phyloP scores from a whole-genome alignment of 805 yeast species.

The Myxozyma kluyveri region DNA sequence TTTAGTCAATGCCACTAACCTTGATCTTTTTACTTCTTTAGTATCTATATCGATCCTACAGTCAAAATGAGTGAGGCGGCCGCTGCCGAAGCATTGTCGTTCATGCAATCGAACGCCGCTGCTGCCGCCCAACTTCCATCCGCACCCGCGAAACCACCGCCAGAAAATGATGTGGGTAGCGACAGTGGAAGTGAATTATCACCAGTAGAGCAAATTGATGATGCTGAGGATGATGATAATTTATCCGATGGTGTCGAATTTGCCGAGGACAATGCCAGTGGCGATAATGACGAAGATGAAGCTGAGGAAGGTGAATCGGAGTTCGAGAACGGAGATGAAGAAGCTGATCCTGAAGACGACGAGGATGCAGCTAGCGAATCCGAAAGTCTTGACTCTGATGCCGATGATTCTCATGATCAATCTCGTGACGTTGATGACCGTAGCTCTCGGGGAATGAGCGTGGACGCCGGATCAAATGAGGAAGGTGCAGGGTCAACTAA shows the following conservation, averaged over 20 bases:
- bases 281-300: conserved; percentile 4
- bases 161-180: conserved; percentile 1
- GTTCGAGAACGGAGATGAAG: conserved; percentile 14
- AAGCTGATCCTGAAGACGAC: conserved; percentile 9
- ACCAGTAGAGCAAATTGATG: conserved; percentile 3
- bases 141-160: no score
- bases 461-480: background rate
- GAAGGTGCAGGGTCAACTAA: background rate
- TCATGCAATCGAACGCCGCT: conserved; percentile 21
- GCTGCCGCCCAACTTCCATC: background rate
- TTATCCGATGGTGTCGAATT: conserved; percentile 1
- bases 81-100: conserved; percentile 23
- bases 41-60: conserved; percentile 1
- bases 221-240: background rate
- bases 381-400: conserved; percentile 28
- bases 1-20: no score
- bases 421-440: no score
- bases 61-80: conserved; percentile 25
- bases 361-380: conserved; percentile 15
- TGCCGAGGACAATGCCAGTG: conserved; percentile 3
- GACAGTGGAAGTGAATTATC: conserved; percentile 17
- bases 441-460: background rate
- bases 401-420: conserved; percentile 24
- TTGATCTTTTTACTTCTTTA: no score
- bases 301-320: conserved; percentile 6